Evolutionary conservation across 768 basidiomycete species (phyloP).

Genomic region (Psilocybe tampanensis): DNA sequence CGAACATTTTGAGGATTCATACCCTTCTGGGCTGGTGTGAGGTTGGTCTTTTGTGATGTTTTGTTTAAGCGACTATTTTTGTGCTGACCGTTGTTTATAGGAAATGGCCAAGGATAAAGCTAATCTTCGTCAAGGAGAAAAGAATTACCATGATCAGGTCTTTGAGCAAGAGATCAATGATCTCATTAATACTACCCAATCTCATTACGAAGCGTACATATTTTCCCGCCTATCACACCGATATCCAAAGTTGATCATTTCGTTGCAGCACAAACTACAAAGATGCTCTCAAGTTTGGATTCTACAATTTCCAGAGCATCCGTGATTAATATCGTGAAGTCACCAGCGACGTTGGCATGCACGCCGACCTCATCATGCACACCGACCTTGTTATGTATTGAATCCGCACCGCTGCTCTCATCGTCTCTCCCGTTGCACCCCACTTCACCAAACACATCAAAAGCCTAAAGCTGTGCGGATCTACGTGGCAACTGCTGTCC

Average conservation of each 20-base stretch:
- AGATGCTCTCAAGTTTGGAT: conserved; percentile 91
- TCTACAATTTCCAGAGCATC: conserved; percentile 90
- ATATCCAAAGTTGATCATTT: not conserved
- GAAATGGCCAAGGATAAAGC: conserved; percentile 78
- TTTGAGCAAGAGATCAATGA: conserved; percentile 93
- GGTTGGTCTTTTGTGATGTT: conserved; percentile 41
- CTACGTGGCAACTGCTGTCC: conserved; percentile 91
- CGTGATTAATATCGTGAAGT: conserved; percentile 98
- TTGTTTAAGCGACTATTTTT: not conserved
- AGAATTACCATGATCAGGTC: conserved; percentile 83
- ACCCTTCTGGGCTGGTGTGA: conserved; percentile 93
- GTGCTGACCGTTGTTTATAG: conserved; percentile 37
- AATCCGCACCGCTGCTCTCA: conserved; percentile 77
- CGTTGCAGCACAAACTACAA: conserved; percentile 87
- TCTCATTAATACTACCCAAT: conserved; percentile 79
- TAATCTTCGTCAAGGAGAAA: conserved; percentile 72
- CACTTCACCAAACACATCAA: conserved; percentile 92
- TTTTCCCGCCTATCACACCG: conserved; percentile 12
- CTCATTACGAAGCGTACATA: conserved; percentile 83
- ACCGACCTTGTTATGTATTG: conserved; percentile 85
- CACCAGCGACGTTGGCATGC: conserved; percentile 88
- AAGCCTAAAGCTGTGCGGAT: conserved; percentile 83
- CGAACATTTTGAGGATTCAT: conserved; percentile 91
- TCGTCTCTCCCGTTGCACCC: conserved; percentile 86
- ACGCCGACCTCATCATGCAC: too few relatives aligned